Evolutionary conservation across 2,329 filamentous ascomycete species (phyloP).

Genomic region (Fusarium musae): DNA sequence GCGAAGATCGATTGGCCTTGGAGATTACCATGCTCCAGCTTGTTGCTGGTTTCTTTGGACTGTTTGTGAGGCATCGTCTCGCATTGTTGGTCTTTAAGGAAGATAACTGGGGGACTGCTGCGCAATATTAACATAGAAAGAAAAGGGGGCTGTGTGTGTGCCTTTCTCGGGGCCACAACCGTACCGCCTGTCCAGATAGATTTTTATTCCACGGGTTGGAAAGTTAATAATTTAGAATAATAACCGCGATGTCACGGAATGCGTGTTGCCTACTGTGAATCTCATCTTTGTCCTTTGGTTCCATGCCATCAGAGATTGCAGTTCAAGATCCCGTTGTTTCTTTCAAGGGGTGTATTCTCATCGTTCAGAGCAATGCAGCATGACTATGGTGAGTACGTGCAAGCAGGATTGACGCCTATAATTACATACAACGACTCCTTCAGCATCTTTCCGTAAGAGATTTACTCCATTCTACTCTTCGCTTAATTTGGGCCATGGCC

Average conservation of each 20-base stretch:
- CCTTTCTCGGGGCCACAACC: background rate
- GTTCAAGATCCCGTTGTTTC: background rate
- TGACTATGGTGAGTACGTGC: constrained; percentile 24
- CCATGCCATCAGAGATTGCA: background rate
- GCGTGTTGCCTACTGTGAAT: background rate
- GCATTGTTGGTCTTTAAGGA: constrained; percentile 89
- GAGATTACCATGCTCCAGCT: constrained; percentile 85
- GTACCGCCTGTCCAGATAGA: background rate
- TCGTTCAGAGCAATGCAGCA: constrained; percentile 29
- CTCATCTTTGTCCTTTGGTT: background rate
- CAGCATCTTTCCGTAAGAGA: background rate
- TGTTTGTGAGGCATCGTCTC: constrained; percentile 87
- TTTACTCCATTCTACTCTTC: constrained; percentile 12
- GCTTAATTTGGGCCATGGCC: constrained; percentile 1
- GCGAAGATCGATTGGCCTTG: constrained; percentile 83
- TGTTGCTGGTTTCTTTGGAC: constrained; percentile 78
- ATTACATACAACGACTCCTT: constrained; percentile 38
- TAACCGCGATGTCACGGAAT: constrained; percentile 4
- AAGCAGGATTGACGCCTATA: constrained; percentile 33
- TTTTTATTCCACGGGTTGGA: background rate
- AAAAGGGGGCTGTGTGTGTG: background rate
- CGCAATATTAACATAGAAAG: constrained; percentile 32
- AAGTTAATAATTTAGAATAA: constrained; percentile 12
- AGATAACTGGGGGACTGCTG: constrained; percentile 75
- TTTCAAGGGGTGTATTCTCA: constrained; percentile 25